A percentile compares a stretch with the other conserved stretches of the same genome.
phyloP scores from a whole-genome alignment of 177 flowering plant genomes.

The Telopea speciosissima region DNA sequence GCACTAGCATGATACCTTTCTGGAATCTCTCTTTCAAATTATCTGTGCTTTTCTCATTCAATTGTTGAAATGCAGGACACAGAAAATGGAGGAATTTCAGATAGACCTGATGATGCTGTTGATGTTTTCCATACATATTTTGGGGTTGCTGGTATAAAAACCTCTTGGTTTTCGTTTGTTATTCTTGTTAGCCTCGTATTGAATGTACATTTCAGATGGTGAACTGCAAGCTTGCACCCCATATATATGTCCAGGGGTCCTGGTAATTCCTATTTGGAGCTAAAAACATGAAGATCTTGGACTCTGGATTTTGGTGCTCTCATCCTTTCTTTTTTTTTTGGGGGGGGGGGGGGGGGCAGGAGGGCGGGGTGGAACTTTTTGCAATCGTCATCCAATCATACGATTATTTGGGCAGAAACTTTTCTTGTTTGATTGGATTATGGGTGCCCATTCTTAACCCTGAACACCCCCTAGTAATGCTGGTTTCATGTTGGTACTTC shows the following conservation, averaged over 20 bases:
- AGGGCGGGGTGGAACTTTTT: background rate
- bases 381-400: background rate
- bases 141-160: conserved; percentile 74
- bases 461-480: no score
- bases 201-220: background rate
- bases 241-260: background rate
- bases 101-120: conserved; percentile 94
- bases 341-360: no score
- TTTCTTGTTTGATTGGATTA: no score
- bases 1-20: background rate
- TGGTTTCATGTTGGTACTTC: no score
- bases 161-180: background rate
- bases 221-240: background rate
- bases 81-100: conserved; percentile 94
- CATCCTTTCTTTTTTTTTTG: no score
- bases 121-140: conserved; percentile 91
- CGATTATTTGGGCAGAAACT: background rate
- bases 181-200: no score
- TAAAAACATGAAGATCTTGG: background rate
- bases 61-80: conserved; percentile 41
- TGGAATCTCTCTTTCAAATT: background rate
- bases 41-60: background rate
- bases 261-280: background rate
- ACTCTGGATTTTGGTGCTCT: background rate
- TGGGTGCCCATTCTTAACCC: no score